A percentile compares a stretch with the other conserved stretches of the same genome.
These are phyloP conservation scores for Huntiella omanensis DNA, from an alignment of 2,329 filamentous ascomycete genomes.

Conservation along the genomic window DNA sequence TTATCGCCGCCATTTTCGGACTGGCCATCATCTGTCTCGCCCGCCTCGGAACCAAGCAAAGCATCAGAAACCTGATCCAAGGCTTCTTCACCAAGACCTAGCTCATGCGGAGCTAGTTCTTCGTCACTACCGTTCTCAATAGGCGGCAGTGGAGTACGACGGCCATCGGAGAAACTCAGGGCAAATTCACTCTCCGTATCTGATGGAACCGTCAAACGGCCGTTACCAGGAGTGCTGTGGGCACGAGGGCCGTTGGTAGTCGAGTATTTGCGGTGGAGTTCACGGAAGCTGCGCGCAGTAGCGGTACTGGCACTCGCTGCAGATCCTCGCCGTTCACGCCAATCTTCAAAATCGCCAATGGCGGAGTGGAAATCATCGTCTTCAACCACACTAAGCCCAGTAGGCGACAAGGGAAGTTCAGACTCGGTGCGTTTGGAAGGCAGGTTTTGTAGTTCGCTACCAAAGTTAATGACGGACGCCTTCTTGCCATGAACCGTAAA, in stretches of 20 bases:
- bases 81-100: constrained; percentile 16
- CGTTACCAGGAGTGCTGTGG: constrained; percentile 19
- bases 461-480: constrained; percentile 91
- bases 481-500: constrained; percentile 98
- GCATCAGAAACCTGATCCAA: constrained; percentile 17
- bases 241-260: constrained; percentile 29
- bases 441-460: constrained; percentile 69
- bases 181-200: constrained; percentile 43
- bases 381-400: constrained; percentile 17
- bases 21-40: neutral
- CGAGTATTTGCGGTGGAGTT: constrained; percentile 41
- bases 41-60: neutral
- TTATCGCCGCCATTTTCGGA: constrained; percentile 12
- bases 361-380: constrained; percentile 35
- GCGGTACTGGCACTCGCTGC: constrained; percentile 46
- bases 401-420: constrained; percentile 19
- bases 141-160: constrained; percentile 34
- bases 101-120: constrained; percentile 11
- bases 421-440: constrained; percentile 39
- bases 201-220: constrained; percentile 27
- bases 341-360: constrained; percentile 25
- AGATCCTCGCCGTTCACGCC: constrained; percentile 37
- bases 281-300: constrained; percentile 45
- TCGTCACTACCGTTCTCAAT: constrained; percentile 22
- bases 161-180: constrained; percentile 39